phyloP scores from a whole-genome alignment of 345 rosid genomes.

The Balakata baccata region DNA sequence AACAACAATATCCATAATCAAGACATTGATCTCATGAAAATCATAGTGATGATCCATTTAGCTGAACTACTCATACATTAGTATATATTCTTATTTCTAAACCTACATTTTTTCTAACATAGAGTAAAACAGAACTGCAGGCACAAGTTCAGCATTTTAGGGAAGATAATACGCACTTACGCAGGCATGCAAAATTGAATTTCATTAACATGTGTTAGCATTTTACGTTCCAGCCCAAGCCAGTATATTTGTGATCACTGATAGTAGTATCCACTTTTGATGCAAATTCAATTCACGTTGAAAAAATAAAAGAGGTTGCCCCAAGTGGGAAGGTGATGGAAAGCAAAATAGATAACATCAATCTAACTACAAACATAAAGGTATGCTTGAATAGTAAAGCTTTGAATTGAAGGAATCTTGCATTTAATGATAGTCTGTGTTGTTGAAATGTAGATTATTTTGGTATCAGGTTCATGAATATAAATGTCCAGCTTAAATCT shows the following conservation, averaged over 20 bases:
- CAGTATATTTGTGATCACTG: not conserved
- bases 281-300: not conserved
- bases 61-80: not conserved
- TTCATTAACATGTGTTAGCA: too few relatives aligned
- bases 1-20: not conserved
- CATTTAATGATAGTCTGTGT: too few relatives aligned
- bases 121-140: not conserved
- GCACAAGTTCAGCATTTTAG: not conserved
- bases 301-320: too few relatives aligned
- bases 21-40: not conserved
- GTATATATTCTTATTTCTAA: not conserved
- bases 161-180: not conserved
- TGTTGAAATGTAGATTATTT: too few relatives aligned
- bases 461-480: too few relatives aligned
- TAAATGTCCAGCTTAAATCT: too few relatives aligned
- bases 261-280: not conserved
- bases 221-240: too few relatives aligned
- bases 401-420: too few relatives aligned
- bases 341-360: too few relatives aligned
- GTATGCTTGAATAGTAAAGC: too few relatives aligned
- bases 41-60: not conserved
- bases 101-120: not conserved
- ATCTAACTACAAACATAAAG: too few relatives aligned
- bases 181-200: not conserved
- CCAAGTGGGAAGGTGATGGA: too few relatives aligned